Percentiles rank a stretch among this genome's conserved stretches.
These are phyloP conservation scores for Microdochium trichocladiopsis DNA, from an alignment of 2,329 filamentous ascomycete species.

Conservation along the genomic window DNA sequence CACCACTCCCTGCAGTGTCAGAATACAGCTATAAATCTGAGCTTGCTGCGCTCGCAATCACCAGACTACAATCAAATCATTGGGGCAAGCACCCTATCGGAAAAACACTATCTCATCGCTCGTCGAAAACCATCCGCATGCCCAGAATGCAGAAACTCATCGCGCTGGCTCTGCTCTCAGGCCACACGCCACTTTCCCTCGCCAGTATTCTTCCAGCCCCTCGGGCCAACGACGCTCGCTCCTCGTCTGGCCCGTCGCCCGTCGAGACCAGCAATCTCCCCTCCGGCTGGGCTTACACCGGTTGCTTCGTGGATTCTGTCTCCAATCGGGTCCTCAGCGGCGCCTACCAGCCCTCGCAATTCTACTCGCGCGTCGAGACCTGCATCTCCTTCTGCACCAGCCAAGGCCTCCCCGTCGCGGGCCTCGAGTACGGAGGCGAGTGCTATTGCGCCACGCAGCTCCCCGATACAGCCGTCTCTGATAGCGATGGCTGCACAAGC, in stretches of 20 bases:
- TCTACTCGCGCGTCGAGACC: conserved; percentile 1
- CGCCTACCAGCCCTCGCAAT: not conserved
- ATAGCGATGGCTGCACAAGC: conserved; percentile 1
- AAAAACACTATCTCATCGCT: too few species aligned
- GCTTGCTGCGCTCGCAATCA: too few species aligned
- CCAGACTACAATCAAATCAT: too few species aligned
- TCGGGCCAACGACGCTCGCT: not conserved
- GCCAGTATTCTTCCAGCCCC: not conserved
- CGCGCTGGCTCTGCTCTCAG: too few species aligned
- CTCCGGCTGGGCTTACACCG: not conserved
- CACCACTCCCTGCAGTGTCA: too few species aligned
- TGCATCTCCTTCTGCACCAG: conserved; percentile 3
- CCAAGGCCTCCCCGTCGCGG: not conserved
- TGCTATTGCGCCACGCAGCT: conserved; percentile 3
- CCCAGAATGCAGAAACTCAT: too few species aligned
- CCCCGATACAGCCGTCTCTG: not conserved
- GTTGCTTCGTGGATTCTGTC: not conserved
- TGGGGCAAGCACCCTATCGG: too few species aligned
- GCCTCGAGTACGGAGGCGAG: conserved; percentile 5
- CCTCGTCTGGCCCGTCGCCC: not conserved
- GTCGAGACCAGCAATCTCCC: not conserved
- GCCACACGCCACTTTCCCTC: not conserved
- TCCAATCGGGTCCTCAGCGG: not conserved
- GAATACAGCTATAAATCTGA: too few species aligned
- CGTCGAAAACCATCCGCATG: too few species aligned